Percentiles rank a stretch among this genome's conserved stretches.
These are phyloP conservation scores for Cytospora chrysosperma DNA, from an alignment of 2,329 filamentous ascomycete species.

Conservation along the genomic window DNA sequence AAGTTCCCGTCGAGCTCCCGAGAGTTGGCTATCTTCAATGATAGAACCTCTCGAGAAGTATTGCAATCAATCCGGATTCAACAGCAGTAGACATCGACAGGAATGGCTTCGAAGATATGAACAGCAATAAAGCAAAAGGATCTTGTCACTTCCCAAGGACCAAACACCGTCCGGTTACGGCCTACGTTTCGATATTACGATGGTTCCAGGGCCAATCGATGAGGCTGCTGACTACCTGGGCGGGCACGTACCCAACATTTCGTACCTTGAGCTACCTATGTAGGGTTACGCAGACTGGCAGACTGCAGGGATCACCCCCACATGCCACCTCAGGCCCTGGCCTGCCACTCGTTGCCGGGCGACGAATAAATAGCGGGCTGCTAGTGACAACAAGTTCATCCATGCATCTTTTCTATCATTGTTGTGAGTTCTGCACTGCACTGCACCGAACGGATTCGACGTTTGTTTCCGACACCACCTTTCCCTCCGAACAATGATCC, in stretches of 20 bases:
- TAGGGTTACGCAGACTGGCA: neutral
- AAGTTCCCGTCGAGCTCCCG: neutral
- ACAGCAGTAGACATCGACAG: too few relatives aligned
- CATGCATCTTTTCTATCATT: conserved; percentile 6
- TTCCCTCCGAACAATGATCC: conserved; percentile 4
- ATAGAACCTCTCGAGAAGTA: neutral
- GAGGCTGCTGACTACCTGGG: neutral
- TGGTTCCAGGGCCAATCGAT: neutral
- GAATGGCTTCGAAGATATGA: neutral
- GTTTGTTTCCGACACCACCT: conserved; percentile 2
- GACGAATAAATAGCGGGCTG: conserved; percentile 13
- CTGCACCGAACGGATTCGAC: neutral
- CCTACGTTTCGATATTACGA: neutral
- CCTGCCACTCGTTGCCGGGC: conserved; percentile 17
- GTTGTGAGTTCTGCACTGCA: conserved; percentile 14
- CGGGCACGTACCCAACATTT: too few relatives aligned
- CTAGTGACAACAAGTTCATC: conserved; percentile 21
- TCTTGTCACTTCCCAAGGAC: neutral
- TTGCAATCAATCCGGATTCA: neutral
- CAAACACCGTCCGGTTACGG: neutral
- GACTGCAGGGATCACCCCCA: neutral
- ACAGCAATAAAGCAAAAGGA: neutral
- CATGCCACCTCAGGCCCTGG: neutral
- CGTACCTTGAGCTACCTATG: neutral
- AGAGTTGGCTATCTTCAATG: neutral